phyloP scores from a whole-genome alignment of 2,329 filamentous ascomycete species.

The Colletotrichum tamarilloi region DNA sequence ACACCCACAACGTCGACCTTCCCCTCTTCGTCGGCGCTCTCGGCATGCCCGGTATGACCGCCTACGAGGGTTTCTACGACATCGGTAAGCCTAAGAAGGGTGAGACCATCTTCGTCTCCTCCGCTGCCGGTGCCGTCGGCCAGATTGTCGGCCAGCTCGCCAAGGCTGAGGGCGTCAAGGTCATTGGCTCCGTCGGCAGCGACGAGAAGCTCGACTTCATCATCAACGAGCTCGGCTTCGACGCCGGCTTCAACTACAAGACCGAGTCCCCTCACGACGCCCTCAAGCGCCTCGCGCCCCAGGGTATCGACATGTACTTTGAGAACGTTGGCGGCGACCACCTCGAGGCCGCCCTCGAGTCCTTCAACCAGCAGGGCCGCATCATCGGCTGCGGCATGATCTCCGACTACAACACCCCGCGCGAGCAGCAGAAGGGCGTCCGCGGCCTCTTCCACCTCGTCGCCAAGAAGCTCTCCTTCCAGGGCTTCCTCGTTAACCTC shows the following conservation, averaged over 20 bases:
- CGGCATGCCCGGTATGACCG: slow-evolving; percentile 70
- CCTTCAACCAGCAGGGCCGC: slow-evolving; percentile 71
- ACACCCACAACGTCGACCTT: slow-evolving; percentile 74
- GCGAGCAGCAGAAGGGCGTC: slow-evolving; percentile 70
- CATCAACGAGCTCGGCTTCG: slow-evolving; percentile 61
- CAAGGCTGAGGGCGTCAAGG: slow-evolving; percentile 81
- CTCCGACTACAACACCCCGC: slow-evolving; percentile 76
- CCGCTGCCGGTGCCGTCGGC: slow-evolving; percentile 84
- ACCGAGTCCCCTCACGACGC: slow-evolving; percentile 78
- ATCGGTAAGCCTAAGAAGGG: slow-evolving; percentile 72
- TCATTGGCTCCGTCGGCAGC: slow-evolving; percentile 83
- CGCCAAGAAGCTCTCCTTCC: slow-evolving; percentile 75
- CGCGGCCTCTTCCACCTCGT: slow-evolving; percentile 74
- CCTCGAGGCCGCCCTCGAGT: slow-evolving; percentile 56
- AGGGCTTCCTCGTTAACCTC: slow-evolving; percentile 83
- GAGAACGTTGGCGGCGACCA: slow-evolving; percentile 67
- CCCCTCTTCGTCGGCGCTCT: slow-evolving; percentile 79
- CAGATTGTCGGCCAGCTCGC: slow-evolving; percentile 86
- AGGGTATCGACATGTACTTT: slow-evolving; percentile 78
- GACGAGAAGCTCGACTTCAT: slow-evolving; percentile 83
- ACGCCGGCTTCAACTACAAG: slow-evolving; percentile 87
- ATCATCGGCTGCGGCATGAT: slow-evolving; percentile 78
- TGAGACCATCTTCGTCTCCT: slow-evolving; percentile 84
- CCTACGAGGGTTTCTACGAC: slow-evolving; percentile 75
- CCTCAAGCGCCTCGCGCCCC: slow-evolving; percentile 75